Percentiles rank a stretch among this genome's conserved stretches.
Evolutionary conservation across 805 yeast genomes (phyloP).

Genomic region (Candida manassasensis): DNA sequence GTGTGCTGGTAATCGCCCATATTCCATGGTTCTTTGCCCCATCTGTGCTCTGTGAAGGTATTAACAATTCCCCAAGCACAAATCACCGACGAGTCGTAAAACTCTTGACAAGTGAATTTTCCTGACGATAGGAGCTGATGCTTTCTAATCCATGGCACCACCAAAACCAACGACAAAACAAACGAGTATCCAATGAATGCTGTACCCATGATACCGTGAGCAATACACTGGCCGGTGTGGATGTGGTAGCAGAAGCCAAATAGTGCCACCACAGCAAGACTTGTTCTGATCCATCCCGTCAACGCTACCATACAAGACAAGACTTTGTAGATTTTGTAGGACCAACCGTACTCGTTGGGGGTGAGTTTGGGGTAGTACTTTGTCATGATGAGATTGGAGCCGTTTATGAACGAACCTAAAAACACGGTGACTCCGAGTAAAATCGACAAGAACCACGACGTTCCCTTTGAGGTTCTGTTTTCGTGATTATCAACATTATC

Average conservation of each 20-base stretch:
- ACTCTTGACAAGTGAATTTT: slow-evolving; percentile 59
- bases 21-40: slow-evolving; percentile 86
- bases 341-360: slow-evolving; percentile 32
- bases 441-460: slow-evolving; percentile 57
- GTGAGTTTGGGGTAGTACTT: slow-evolving; percentile 31
- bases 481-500: slow-evolving; percentile 60
- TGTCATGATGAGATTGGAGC: slow-evolving; percentile 41
- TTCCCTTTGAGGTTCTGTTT: slow-evolving; percentile 61
- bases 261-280: slow-evolving; percentile 77
- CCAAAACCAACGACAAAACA: slow-evolving; percentile 58
- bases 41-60: slow-evolving; percentile 93
- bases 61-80: slow-evolving; percentile 89
- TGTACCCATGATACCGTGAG: slow-evolving; percentile 96
- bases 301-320: slow-evolving; percentile 44
- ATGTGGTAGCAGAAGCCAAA: slow-evolving; percentile 81
- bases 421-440: slow-evolving; percentile 46
- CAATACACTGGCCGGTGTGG: slow-evolving; percentile 92
- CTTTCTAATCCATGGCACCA: slow-evolving; percentile 70
- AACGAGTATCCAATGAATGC: slow-evolving; percentile 81
- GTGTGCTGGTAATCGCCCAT: slow-evolving; percentile 96
- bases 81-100: slow-evolving; percentile 76
- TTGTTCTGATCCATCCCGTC: slow-evolving; percentile 74
- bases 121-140: slow-evolving; percentile 22
- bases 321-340: slow-evolving; percentile 33
- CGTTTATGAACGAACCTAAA: slow-evolving; percentile 52